phyloP scores from a whole-genome alignment of 1,139 yeast genomes.

The Komagataea norvegica region DNA sequence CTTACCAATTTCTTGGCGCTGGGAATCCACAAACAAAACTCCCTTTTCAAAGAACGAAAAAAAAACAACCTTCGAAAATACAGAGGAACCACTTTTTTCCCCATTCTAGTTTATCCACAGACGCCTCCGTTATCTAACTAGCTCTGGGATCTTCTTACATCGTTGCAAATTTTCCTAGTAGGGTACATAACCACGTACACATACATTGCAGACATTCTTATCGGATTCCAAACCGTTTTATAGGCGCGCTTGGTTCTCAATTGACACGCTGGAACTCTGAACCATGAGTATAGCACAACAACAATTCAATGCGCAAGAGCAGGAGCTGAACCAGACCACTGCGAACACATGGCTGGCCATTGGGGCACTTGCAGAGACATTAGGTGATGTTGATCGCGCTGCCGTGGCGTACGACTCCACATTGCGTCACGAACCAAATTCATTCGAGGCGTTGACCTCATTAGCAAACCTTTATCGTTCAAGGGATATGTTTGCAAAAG shows the following conservation, averaged over 20 bases:
- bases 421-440: constrained; percentile 77
- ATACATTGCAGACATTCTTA: too few species aligned
- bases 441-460: constrained; percentile 78
- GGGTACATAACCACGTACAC: too few species aligned
- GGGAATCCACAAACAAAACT: too few species aligned
- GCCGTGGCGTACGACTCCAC: constrained; percentile 88
- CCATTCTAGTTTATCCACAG: too few species aligned
- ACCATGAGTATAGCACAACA: constrained; percentile 12
- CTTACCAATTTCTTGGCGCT: too few species aligned
- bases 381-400: constrained; percentile 88
- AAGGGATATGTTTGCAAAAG: constrained; percentile 85
- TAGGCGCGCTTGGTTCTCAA: too few species aligned
- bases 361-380: constrained; percentile 83
- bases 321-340: constrained; percentile 55
- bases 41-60: too few species aligned
- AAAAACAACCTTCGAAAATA: too few species aligned
- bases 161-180: too few species aligned
- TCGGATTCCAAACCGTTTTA: too few species aligned
- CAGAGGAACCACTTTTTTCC: too few species aligned
- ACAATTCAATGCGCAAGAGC: constrained; percentile 20
- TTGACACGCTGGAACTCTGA: neutral
- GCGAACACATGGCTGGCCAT: constrained; percentile 93
- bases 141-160: neutral
- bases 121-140: too few species aligned
- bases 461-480: constrained; percentile 86